Evolutionary conservation across 169 alveolate species (phyloP).

Genomic region (Babesia bigemina): DNA sequence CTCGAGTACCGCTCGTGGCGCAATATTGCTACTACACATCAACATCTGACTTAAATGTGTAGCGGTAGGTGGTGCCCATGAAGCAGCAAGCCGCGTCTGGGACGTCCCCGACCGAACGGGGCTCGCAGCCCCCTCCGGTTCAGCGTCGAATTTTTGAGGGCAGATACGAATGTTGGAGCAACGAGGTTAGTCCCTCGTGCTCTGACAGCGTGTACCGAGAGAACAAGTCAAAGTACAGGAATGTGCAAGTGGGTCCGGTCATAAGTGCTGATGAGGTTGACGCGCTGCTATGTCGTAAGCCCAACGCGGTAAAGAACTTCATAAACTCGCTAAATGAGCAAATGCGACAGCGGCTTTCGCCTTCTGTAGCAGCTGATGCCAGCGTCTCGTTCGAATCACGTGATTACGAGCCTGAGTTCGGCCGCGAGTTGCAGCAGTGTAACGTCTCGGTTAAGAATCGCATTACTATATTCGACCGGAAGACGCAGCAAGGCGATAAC

Average conservation of each 20-base stretch:
- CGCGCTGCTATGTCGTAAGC: conserved; percentile 56
- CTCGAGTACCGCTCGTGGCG: not conserved
- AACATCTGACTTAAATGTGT: too few species aligned
- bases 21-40: too few species aligned
- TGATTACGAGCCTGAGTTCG: conserved; percentile 23
- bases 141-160: not conserved
- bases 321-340: conserved; percentile 55
- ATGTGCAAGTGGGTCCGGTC: conserved; percentile 45
- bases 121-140: not conserved
- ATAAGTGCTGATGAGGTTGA: conserved; percentile 58
- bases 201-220: conserved; percentile 8
- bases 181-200: conserved; percentile 12
- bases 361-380: not conserved
- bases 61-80: not conserved
- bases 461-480: conserved; percentile 10
- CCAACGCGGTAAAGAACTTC: conserved; percentile 53
- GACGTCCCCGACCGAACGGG: not conserved
- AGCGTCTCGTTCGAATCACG: not conserved
- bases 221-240: conserved; percentile 25
- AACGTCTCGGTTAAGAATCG: conserved; percentile 26
- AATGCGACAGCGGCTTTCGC: conserved; percentile 13
- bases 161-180: conserved; percentile 23
- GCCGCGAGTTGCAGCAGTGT: conserved; percentile 17
- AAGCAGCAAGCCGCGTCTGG: not conserved
- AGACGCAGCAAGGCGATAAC: not conserved